Evolutionary conservation across 148 eudicot species (phyloP).

Genomic region (Cornus controversa): DNA sequence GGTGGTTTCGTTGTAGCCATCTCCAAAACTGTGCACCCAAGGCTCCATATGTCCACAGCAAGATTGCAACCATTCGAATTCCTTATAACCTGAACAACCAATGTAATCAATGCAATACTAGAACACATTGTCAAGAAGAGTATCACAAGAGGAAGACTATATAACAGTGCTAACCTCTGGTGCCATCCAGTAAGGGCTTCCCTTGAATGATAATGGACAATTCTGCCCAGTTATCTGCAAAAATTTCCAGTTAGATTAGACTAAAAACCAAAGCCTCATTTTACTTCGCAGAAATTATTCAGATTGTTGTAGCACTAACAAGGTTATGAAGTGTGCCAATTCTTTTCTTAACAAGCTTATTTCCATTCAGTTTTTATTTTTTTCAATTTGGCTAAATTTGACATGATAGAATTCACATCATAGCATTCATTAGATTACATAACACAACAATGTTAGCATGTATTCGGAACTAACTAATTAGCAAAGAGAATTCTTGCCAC

Average conservation of each 20-base stretch:
- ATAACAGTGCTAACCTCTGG: slow-evolving; percentile 66
- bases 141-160: neutral
- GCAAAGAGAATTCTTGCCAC: neutral
- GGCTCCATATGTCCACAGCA: slow-evolving; percentile 96
- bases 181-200: slow-evolving; percentile 99
- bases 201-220: slow-evolving; percentile 87
- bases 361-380: neutral
- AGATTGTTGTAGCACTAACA: no score
- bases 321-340: neutral
- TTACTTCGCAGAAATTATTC: neutral
- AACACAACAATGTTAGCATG: neutral
- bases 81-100: slow-evolving; percentile 61
- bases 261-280: neutral
- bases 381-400: neutral
- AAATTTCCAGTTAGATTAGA: neutral
- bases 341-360: neutral
- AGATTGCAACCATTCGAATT: slow-evolving; percentile 72
- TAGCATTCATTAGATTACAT: neutral
- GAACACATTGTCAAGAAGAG: slow-evolving; percentile 1
- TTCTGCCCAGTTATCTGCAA: slow-evolving; percentile 90
- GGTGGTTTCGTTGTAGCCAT: slow-evolving; percentile 97
- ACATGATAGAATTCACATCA: neutral
- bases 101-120: neutral
- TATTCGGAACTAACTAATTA: neutral
- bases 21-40: slow-evolving; percentile 93